Evolutionary conservation across 768 basidiomycete species (phyloP).

Genomic region (Tulasnella sp.): DNA sequence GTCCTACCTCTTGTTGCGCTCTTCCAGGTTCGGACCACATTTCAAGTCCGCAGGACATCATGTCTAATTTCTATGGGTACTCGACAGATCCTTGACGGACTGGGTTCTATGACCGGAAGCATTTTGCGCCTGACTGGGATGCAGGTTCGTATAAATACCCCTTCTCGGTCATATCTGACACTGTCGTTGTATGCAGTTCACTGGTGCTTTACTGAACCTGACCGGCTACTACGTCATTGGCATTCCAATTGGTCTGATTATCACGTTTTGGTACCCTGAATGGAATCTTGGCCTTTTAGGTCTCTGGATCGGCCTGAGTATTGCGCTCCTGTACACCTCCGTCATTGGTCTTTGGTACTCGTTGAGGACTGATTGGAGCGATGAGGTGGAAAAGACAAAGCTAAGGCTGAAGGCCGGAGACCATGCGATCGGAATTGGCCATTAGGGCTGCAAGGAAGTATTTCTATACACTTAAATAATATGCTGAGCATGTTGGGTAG

Average conservation of each 20-base stretch:
- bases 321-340: conserved; percentile 63
- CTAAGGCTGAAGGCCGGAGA: conserved; percentile 39
- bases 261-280: conserved; percentile 59
- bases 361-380: conserved; percentile 67
- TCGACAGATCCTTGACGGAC: conserved; percentile 79
- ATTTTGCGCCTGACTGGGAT: conserved; percentile 83
- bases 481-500: not conserved
- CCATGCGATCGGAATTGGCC: not conserved
- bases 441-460: conserved; percentile 12
- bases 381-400: conserved; percentile 65
- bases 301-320: conserved; percentile 82
- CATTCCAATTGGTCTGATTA: conserved; percentile 79
- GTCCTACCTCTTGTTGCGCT: conserved; percentile 70
- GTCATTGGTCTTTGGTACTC: conserved; percentile 58
- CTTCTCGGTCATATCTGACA: not conserved
- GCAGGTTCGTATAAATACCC: conserved; percentile 50
- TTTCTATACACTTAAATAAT: not conserved
- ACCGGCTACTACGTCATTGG: conserved; percentile 82
- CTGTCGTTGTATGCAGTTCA: conserved; percentile 49
- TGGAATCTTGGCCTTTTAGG: conserved; percentile 62
- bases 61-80: not conserved
- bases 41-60: not conserved
- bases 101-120: conserved; percentile 67
- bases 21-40: conserved; percentile 46
- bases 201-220: conserved; percentile 78